Evolutionary conservation across 139 green algal species (phyloP).

Genomic region (Parachlorella kessleri): DNA sequence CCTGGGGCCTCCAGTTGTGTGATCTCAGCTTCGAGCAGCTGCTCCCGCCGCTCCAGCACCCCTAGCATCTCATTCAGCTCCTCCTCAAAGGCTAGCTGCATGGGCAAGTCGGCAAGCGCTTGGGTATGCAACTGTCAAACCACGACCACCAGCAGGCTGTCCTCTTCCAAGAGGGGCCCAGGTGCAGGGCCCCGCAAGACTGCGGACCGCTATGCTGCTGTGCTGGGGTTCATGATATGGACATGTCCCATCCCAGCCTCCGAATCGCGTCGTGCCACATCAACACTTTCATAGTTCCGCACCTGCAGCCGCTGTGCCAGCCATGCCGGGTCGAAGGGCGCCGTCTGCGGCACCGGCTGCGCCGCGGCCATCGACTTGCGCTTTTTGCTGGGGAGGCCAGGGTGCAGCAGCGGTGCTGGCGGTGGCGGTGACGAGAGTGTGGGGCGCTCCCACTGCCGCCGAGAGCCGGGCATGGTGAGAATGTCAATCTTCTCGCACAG

Average conservation of each 20-base stretch:
- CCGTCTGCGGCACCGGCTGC: neutral
- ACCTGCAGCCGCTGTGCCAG: neutral
- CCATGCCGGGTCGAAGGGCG: neutral
- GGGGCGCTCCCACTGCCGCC: slow-evolving; percentile 15
- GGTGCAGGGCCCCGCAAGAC: neutral
- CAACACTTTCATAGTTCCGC: too few relatives aligned
- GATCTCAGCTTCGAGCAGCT: slow-evolving; percentile 21
- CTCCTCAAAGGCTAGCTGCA: too few relatives aligned
- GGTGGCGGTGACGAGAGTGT: neutral
- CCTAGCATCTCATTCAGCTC: neutral
- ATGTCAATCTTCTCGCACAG: slow-evolving; percentile 38
- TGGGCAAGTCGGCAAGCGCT: neutral
- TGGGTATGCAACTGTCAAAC: neutral
- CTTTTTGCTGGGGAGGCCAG: neutral
- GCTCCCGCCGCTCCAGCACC: slow-evolving; percentile 32
- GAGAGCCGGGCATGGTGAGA: slow-evolving; percentile 25
- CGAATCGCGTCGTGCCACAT: too few relatives aligned
- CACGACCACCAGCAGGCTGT: neutral
- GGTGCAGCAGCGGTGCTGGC: neutral
- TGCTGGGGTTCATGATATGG: too few relatives aligned
- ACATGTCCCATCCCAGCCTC: too few relatives aligned
- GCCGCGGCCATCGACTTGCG: neutral
- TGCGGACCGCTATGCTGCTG: too few relatives aligned
- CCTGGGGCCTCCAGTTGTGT: slow-evolving; percentile 18
- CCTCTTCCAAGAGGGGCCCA: neutral